Evolutionary conservation across 2,329 filamentous ascomycete genomes (phyloP).

Genomic region (Rhexocercosporidium sp.): DNA sequence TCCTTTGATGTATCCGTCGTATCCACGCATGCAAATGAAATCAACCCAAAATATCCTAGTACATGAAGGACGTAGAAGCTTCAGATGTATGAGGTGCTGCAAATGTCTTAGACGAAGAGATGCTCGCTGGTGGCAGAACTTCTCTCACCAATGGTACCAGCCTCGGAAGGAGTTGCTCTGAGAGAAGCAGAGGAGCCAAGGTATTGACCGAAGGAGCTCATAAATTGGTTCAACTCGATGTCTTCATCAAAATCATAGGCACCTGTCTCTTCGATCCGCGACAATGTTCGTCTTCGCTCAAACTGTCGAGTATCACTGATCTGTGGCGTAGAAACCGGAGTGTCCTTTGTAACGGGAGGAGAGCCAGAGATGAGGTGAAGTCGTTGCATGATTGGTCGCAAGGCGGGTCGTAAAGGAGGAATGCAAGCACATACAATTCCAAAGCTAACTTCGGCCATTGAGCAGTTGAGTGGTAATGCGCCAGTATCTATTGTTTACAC

Average conservation of each 20-base stretch:
- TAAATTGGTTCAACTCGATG: slow-evolving; percentile 3
- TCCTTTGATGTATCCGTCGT: not conserved
- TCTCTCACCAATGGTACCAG: slow-evolving; percentile 10
- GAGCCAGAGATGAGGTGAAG: not conserved
- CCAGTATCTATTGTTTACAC: slow-evolving; percentile 10
- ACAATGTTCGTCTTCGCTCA: not conserved
- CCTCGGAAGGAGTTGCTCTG: not conserved
- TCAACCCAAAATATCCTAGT: slow-evolving; percentile 6
- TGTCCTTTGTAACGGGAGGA: not conserved
- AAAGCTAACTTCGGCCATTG: slow-evolving; percentile 18
- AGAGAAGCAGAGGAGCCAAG: not conserved
- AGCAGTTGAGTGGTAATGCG: slow-evolving; percentile 17
- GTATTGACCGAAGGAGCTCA: not conserved
- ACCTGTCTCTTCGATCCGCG: not conserved
- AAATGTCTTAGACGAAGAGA: slow-evolving; percentile 7
- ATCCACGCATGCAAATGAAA: slow-evolving; percentile 1
- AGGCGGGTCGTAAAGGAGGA: slow-evolving; percentile 14
- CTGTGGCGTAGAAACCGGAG: not conserved
- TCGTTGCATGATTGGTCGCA: not conserved
- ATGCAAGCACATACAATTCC: slow-evolving; percentile 25
- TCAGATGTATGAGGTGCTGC: not conserved
- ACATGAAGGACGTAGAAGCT: not conserved
- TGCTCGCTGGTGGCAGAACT: not conserved
- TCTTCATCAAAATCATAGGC: not conserved
- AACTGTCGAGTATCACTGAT: not conserved